Base-by-base conservation (phyloP, 495 filamentous ascomycete species). In the Tuber borchii region DNA sequence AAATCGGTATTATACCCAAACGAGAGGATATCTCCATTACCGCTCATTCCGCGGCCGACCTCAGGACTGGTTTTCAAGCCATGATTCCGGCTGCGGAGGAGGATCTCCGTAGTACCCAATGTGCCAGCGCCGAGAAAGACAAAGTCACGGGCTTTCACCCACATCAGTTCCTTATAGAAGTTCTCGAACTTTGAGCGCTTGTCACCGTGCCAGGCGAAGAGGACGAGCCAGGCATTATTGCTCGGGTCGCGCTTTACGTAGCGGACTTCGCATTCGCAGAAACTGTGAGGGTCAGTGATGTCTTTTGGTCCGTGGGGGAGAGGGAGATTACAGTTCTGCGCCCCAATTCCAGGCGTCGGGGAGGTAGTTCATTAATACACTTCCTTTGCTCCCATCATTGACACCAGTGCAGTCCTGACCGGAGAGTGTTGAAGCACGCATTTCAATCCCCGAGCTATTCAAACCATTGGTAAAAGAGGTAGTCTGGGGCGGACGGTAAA, bases 291-390 rank as follows among this genome's bases (percentile, higher is more conserved):
- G 37, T 48, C 56, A 48, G 26, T 19, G 73, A 44, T 20, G 51
- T 40, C 22, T 7, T 6, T 37, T 46, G 42, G 9, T 16, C 20
- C 19, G 34, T 14, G 10, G 43, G 65, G 44, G 71, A 34, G 43
- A 34, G 68, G 39, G n/a, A 10, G 43, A 34, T 14, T n/a, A 79
- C 79, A 92, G 88, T 79, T 92, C 90, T 45, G 90, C 89, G 34
- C 89, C 91, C 89, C 90, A 90, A 81, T 92, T 90, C 91, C 90
- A 92, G 37, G 90, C 89, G 82, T 93, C 90, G n/a, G 87, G 85
- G 9, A 92, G 83, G 76, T 91, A 92, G 3, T 88, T 92, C 65
- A 91, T 88, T 6, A 91, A 84, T 3, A 88, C 89, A 20, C 87
- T 89, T 37, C 86, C 89, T 82, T 92, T 92, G 43, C 88, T 90